Evolutionary conservation across 1,284 basidiomycete species (phyloP).

Genomic region (Ceratobasidium sp.): DNA sequence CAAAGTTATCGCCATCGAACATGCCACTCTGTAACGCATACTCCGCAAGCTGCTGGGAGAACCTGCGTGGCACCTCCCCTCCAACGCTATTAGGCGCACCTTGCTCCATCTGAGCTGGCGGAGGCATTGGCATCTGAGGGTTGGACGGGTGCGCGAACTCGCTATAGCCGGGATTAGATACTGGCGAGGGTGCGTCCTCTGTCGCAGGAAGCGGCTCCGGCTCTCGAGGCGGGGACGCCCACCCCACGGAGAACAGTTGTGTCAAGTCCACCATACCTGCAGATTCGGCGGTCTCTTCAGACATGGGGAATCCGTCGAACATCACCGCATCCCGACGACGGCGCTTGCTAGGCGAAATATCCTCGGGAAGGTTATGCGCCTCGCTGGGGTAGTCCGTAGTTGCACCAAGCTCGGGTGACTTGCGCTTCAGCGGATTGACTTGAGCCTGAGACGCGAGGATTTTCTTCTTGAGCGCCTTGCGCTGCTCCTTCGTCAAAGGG

Average conservation of each 20-base stretch:
- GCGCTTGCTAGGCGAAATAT: constrained; percentile 32
- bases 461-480: constrained; percentile 36
- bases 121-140: background rate
- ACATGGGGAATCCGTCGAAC: constrained; percentile 29
- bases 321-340: constrained; percentile 40
- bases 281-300: constrained; percentile 10
- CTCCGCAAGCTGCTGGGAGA: constrained; percentile 32
- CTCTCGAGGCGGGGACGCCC: constrained; percentile 26
- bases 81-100: background rate
- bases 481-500: constrained; percentile 35
- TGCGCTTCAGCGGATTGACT: constrained; percentile 34
- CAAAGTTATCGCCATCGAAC: constrained; percentile 26
- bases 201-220: background rate
- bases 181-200: constrained; percentile 1
- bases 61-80: constrained; percentile 34
- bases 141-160: constrained; percentile 32
- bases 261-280: constrained; percentile 15
- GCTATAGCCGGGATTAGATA: constrained; percentile 13
- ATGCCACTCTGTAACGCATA: constrained; percentile 37
- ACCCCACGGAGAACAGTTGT: constrained; percentile 34
- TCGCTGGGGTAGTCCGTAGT: background rate
- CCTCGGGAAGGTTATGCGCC: background rate
- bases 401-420: constrained; percentile 10
- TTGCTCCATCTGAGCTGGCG: background rate
- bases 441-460: constrained; percentile 34